Evolutionary conservation across 176 grass and related monocot species (phyloP).

Genomic region (Lolium rigidum): DNA sequence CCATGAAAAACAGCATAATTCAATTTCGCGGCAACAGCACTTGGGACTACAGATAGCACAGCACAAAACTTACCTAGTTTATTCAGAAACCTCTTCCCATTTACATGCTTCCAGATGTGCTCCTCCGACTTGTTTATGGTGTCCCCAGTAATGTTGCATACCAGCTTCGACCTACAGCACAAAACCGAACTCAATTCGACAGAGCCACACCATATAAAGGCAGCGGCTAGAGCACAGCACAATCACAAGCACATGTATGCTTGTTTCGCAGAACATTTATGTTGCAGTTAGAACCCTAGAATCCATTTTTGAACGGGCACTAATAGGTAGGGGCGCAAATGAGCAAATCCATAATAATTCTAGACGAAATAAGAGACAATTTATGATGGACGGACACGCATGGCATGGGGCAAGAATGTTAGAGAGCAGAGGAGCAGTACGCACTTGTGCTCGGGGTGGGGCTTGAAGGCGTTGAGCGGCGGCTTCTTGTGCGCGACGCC

Average conservation of each 20-base stretch:
- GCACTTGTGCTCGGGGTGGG: constrained; percentile 76
- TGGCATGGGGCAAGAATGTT: background rate
- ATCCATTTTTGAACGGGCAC: background rate
- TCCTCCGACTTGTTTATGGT: constrained; percentile 80
- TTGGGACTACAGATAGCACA: background rate
- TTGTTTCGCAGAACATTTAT: background rate
- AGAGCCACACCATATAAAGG: background rate
- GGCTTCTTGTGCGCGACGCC: constrained; percentile 67
- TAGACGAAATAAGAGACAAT: background rate
- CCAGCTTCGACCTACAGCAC: constrained; percentile 62
- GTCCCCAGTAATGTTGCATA: constrained; percentile 90
- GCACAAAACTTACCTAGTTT: constrained; percentile 66
- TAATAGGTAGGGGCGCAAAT: background rate
- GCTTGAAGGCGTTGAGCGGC: constrained; percentile 84
- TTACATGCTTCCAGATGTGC: constrained; percentile 98
- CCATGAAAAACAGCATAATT: background rate
- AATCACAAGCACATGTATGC: background rate
- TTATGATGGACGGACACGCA: background rate
- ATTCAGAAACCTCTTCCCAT: constrained; percentile 83
- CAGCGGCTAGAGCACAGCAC: background rate
- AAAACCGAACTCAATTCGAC: constrained; percentile 4
- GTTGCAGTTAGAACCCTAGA: constrained; percentile 20
- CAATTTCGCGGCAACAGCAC: background rate
- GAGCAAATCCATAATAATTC: background rate
- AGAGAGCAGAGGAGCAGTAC: background rate